Evolutionary conservation across 257 asterid genomes (phyloP), one percentile per base, ranked within the genome.

Genomic region (Asclepias syriaca): DNA sequence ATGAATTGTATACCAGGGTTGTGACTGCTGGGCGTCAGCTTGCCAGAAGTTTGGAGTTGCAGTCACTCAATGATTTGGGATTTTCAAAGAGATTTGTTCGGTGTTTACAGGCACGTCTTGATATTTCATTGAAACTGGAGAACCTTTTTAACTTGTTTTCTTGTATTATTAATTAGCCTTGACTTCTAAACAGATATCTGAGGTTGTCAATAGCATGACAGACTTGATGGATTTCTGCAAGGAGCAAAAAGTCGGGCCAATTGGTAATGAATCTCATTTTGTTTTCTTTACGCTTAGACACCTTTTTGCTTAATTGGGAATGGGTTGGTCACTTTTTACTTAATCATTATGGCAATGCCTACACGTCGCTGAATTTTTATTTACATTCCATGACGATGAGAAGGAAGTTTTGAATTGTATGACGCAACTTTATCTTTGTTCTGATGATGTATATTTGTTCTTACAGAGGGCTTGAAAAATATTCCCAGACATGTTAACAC

Each of bases 21-120:
- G 86, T 88, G 39, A 83, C 98, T 61, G 97, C 98, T 65, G 96
- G 99, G n/a, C 94, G 96, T 53, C 97, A 95, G 84, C 99, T 95
- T 79, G 96, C 97, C 37, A 89, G 85, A 92, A 87, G 94, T 81
- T 80, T 95, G 83, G 99, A 95, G 85, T 73, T 90, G 80, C 99
- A 90, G 77, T 95, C 99, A 0, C 85, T 95, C 46, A 95, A 95
- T 78, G 98, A 95, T 80, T 83, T 95, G 78, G 99, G 99, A 68
- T 95, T 92, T 74, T 88, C 96, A 56, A 95, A 95, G 84, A 84
- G 99, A 92, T 90, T 90, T 51, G 96, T 92, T 72, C 92, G 98
- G 72, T 90, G 99, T 80, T 86, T 95, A 72, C 99, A 92, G 99
- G 99, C 72, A 79, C n/a, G 87, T 63, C 50, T 58, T 68, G 16